phyloP scores from a whole-genome alignment of 2,329 filamentous ascomycete genomes.

The Fusarium armeniacum region DNA sequence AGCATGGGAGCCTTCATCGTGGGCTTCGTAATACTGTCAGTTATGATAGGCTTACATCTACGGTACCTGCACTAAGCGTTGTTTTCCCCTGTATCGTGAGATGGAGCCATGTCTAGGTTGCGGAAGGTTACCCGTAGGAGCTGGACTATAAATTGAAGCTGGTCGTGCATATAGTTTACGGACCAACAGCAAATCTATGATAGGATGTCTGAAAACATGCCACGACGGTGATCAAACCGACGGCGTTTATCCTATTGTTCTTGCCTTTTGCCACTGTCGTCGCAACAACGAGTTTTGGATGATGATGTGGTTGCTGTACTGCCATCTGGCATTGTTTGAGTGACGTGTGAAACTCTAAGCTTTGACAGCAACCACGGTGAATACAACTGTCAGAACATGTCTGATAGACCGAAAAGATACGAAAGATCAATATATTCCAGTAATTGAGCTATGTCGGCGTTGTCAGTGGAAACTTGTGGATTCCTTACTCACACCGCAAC shows the following conservation, averaged over 20 bases:
- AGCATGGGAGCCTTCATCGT: conserved; percentile 39
- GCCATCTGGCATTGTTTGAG: background rate
- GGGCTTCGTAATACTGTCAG: conserved; percentile 23
- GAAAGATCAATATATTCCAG: background rate
- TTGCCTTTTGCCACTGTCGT: background rate
- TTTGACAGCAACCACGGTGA: background rate
- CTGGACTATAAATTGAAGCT: background rate
- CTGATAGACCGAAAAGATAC: background rate
- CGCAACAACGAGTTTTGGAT: background rate
- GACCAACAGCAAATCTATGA: background rate
- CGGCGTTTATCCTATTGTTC: background rate
- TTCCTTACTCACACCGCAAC: conserved; percentile 12
- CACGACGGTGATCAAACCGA: background rate
- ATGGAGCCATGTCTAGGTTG: conserved; percentile 31
- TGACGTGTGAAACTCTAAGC: conserved; percentile 1
- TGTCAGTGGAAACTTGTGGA: conserved; percentile 4
- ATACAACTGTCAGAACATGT: background rate
- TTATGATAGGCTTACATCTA: conserved; percentile 32
- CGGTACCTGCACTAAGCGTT: conserved; percentile 46
- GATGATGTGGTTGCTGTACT: background rate
- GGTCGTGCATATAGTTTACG: background rate
- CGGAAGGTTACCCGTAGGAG: conserved; percentile 2
- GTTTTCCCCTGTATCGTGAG: conserved; percentile 36
- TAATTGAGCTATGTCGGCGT: background rate
- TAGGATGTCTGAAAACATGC: background rate